Evolutionary conservation across 176 grass and related monocot species (phyloP), one percentile per base, ranked within the genome.

Genomic region (Carex scoparia): DNA sequence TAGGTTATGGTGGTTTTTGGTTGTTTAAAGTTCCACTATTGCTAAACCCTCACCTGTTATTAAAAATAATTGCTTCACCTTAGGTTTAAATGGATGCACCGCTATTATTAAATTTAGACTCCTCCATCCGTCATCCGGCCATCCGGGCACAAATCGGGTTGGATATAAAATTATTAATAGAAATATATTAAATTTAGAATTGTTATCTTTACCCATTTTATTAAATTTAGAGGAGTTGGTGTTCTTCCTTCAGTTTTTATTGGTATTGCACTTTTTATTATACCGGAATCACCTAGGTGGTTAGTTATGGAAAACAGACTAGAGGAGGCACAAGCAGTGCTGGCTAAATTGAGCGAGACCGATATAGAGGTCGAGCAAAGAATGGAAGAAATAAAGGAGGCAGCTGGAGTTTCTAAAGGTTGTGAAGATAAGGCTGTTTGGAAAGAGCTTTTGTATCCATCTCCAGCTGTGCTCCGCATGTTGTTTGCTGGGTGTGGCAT

Each of bases 271-370:
- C 86, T 94, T 78, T 88, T 97, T 15, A 87, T 97, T 53, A 92
- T 97, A 61, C 94, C 92, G 8, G 92, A 97, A 73, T 97, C 94
- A 33, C 94, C 94, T 30, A 90, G 94, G 84, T 97, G 94, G 90
- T 86, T 94, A 65, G 88, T 97, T 77, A 94, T 97, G 94, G 82
- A 89, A 79, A 94, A 92, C 79, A 90, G 90, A 64, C 77, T 91
- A 84, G 80, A 88, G 35, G 94, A 94, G 57, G 94, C 94, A 13
- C 73, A 83, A 54, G 81, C 76, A 40, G 90, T 97, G 62, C 84
- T 92, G 80, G 35, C 86, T 40, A 86, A 86, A 89, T 94, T 97
- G 84, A 94, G 86, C 14, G 94, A 97, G 84, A 92, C 86, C 19
- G 92, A 91, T 83, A 85, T 49, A 80, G 90, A 92, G 81, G 90